Base-by-base conservation (phyloP, 2,329 filamentous ascomycete species). In the Aureobasidium sp. region DNA sequence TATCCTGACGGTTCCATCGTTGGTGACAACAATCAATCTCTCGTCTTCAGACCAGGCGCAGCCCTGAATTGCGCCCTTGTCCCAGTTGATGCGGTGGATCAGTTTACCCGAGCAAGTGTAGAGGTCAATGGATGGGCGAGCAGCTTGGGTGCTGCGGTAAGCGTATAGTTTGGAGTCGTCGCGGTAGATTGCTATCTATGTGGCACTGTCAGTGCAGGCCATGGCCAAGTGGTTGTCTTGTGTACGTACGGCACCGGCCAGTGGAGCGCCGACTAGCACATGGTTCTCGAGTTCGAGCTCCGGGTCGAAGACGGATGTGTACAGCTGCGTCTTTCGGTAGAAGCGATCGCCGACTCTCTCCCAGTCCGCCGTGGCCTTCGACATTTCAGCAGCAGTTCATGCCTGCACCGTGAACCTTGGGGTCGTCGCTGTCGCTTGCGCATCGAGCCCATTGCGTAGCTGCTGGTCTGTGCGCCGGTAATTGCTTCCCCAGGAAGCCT, bases 11-110 rank as follows among this genome's bases (percentile, higher is more conserved):
- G 86, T 93, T 29, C 94, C 94, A 70, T 99, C 93, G 59, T 89
- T 84, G 9, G 91, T 90, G 57, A 97, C 86, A 0, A 97, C 88
- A 4, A 99, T 79, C 50, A 99, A 81, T 72, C 89, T 88, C 79
- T 99, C 94, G 66, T 97, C 91, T 70, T 96, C 93, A 25, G 92
- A 96, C 94, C 94, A 99, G 37, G 94, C 94, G 25, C 99, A 81
- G 2, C 90, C 91, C 73, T 87, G 89, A 70, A 99, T 90, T 3
- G 86, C 80, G 49, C 90, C 90, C 76, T 92, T 90, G 69, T 97
- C 93, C 92, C 93, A 97, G 72, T 81, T 84, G 66, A 97, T 91
- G 71, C 85, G 85, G 69, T 88, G 87, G 65, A 99, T 87, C 62
- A 91, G 84, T 78, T 91, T 94, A 59, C 94, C 94, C 11, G 94